Evolutionary conservation across 228 moss, liverwort and hornwort species (phyloP), one percentile per base, ranked within the genome.

Genomic region (Sphagnum magellanicum): DNA sequence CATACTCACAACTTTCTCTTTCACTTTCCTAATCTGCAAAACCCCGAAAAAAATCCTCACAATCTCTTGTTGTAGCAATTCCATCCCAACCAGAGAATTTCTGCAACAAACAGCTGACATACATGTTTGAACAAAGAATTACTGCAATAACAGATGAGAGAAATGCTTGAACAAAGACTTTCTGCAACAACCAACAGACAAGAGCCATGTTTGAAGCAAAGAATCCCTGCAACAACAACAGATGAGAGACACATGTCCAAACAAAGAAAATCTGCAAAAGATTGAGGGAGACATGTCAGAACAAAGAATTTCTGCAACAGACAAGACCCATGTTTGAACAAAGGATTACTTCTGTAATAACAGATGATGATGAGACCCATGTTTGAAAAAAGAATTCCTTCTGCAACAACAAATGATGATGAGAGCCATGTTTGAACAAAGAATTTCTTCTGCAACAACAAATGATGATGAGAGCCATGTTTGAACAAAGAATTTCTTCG

Each of bases 11-110:
- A 90, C 90, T 69, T 73, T 79, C 59, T 70, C 76, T 75, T 80
- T 87, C 67, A 86, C 84, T 69, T 73, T 74, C 59, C 75, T 63
- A 67, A 94, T 50, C 98, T 98, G 75, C 52, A 75, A 68, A 63
- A 15, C 65, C 53, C 66, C 4, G 53, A 53, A 50, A 10, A 59
- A 60, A 12, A 12, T 8, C 55, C 9, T 55, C 55, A 55, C 9
- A 55, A 1, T 55, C 55, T 12, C 55, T 32, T 32, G 32, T 32
- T 32, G 32, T 32, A 32, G 32, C 32, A 32, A 32, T 32, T 32
- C 32, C 32, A 32, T 32, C 32, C 32, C 32, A 32, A 3, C 32
- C 32, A 32, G 3, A 32, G 32, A 32, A 32, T 55, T 55, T 55
- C 55, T 55, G 55, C 55, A 1, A 55, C 1, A 8, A 8, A 55